Evolutionary conservation across 2,329 filamentous ascomycete genomes (phyloP).

Genomic region (Pseudophaeomoniella oleicola): DNA sequence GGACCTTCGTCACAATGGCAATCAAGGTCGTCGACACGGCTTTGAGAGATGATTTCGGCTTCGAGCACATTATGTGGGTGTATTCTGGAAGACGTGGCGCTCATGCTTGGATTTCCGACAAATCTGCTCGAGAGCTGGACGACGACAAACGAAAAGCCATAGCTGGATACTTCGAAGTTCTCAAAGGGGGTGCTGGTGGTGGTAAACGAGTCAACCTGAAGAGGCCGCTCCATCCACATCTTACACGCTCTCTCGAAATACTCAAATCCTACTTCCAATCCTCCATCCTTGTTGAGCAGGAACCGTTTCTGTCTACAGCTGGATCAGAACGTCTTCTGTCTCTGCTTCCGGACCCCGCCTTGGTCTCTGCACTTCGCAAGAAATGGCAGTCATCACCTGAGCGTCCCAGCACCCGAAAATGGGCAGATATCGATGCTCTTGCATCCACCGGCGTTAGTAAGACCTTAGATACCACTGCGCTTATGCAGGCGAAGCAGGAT

Average conservation of each 20-base stretch:
- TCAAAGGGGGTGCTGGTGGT: constrained; percentile 73
- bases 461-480: constrained; percentile 54
- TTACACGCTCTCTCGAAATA: constrained; percentile 71
- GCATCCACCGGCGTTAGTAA: constrained; percentile 63
- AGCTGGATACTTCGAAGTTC: constrained; percentile 75
- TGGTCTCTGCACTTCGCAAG: constrained; percentile 65
- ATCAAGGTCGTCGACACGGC: constrained; percentile 85
- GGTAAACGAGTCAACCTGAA: constrained; percentile 76
- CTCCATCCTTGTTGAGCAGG: constrained; percentile 62
- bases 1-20: constrained; percentile 95
- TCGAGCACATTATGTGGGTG: constrained; percentile 94
- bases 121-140: constrained; percentile 66
- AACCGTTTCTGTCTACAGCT: constrained; percentile 62
- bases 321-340: constrained; percentile 64
- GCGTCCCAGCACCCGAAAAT: constrained; percentile 66
- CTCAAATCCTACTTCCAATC: constrained; percentile 78
- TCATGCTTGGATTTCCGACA: constrained; percentile 97
- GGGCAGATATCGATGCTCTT: constrained; percentile 81
- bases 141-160: constrained; percentile 76
- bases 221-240: constrained; percentile 77
- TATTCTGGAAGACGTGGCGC: constrained; percentile 94
- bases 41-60: constrained; percentile 86
- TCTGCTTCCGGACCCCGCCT: constrained; percentile 66
- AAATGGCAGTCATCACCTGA: constrained; percentile 83
- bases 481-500: constrained; percentile 86